Percentiles rank a stretch among this genome's conserved stretches.
Evolutionary conservation across 2,329 filamentous ascomycete species (phyloP).

Genomic region (Fusarium sp.): DNA sequence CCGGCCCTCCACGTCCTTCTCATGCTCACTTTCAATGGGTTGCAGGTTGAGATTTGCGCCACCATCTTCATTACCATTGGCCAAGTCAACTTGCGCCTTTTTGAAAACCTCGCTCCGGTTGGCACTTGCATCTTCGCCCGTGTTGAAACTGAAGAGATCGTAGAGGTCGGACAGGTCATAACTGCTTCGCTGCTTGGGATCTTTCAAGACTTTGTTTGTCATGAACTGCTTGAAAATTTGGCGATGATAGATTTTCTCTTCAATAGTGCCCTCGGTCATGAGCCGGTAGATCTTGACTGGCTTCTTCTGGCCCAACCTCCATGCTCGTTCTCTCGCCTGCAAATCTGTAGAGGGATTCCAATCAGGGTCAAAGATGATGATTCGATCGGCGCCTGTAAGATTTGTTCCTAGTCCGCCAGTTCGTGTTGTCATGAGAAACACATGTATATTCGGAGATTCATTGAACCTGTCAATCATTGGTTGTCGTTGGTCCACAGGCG

Average conservation of each 20-base stretch:
- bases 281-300: constrained; percentile 96
- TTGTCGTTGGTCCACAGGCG: constrained; percentile 89
- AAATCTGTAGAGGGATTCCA: constrained; percentile 99
- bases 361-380: constrained; percentile 98
- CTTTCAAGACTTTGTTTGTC: constrained; percentile 94
- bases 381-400: constrained; percentile 91
- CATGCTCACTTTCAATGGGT: constrained; percentile 18
- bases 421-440: constrained; percentile 95
- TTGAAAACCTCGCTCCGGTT: constrained; percentile 90
- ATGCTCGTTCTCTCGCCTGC: constrained; percentile 94
- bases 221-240: constrained; percentile 99
- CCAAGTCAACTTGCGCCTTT: constrained; percentile 76
- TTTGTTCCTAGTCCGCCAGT: constrained; percentile 96
- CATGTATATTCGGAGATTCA: constrained; percentile 78
- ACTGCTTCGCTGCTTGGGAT: constrained; percentile 91
- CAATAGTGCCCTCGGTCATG: constrained; percentile 98
- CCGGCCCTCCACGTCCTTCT: constrained; percentile 39
- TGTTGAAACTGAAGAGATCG: constrained; percentile 81
- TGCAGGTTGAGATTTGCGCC: constrained; percentile 9
- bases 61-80: constrained; percentile 12
- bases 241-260: constrained; percentile 98
- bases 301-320: constrained; percentile 93
- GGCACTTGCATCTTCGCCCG: constrained; percentile 69
- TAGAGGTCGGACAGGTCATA: constrained; percentile 92
- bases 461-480: constrained; percentile 94